Base-by-base conservation (phyloP, 805 yeast species). In the Pichia occidentalis region DNA sequence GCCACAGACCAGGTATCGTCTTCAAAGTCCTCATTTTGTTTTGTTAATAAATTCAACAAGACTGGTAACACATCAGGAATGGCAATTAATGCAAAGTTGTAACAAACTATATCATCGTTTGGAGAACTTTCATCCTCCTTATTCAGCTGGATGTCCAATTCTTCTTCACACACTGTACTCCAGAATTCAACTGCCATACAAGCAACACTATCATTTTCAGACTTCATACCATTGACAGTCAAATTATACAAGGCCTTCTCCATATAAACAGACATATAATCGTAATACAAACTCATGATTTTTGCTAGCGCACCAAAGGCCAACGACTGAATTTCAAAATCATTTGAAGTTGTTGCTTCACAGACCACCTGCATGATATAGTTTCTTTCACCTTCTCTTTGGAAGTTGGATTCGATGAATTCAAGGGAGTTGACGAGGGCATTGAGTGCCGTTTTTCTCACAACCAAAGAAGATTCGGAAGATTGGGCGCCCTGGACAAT, bases 161-260 rank as follows among this genome's bases (percentile, higher is more conserved):
- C 98, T 56, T 83, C 96, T 65, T 92, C 98, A 67, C 97, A 88
- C n/a, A 92, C 92, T n/a, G 98, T 86, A 43, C 90, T 79, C 98
- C 98, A 92, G 60, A 92, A 90, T 65, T 92, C 98, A 41, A 92
- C 92, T 22, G 98, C 97, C 97, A 90, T 88, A 57, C 97, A 86
- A 1, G 96, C 82, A 22, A 92, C 97, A 51, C 75, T 75, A 52
- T 84, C 95, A 63, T 85, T 82, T 6, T 53, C 48, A 40, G 86
- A 80, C 61, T 80, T 80, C 96, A 92, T 92, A 30, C 97, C 97
- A 16, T 79, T 64, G 30, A 90, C 87, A 4, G 97, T 88, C 42
- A 92, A 70, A 13, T 86, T 85, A 51, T 83, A 92, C 37, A 92
- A 65, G 2, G 98, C 98, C 67, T 85, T 87, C 63, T 90, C 97